Base-by-base conservation (phyloP, 257 asterid genomes). In the Solanum lycopersicoides region DNA sequence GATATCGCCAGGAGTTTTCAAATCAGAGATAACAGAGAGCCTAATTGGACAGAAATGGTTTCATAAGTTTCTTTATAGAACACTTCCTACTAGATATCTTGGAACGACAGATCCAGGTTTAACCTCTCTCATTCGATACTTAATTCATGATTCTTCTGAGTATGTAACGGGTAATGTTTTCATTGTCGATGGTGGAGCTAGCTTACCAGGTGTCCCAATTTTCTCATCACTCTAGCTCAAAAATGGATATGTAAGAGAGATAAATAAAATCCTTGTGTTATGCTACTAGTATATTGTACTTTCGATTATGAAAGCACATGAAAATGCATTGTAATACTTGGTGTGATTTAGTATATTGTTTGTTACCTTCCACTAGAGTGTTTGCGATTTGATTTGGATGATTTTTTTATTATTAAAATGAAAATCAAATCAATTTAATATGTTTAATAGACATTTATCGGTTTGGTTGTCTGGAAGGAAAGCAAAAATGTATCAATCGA, bases 141-240 rank as follows among this genome's bases (percentile, higher is more conserved):
- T 91, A 41, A 83, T 90, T 75, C 92, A 92, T 35, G 92, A 90
- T 82, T 76, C 89, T 28, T 92, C 94, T 0, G 83, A 89, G 20
- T 92, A 91, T 7, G 87, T 91, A 45, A 80, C 92, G 1, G 93
- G 92, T 59, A 91, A 92, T 39, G 37, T 89, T 59, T 91, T 90
- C 44, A 75, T 91, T 6, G 92, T 92, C 14, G 93, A 91, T 21
- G 87, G 90, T 3, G 94, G 93, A 66, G 47, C 79, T 16, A 91
- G 91, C 32, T 41, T 91, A 72, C 21, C 86, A 13, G 92, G 93
- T 12, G 71, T 83, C 3, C 93, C 94, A 1, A 91, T 92, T 65
- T 91, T 83, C 80, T 91, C 94, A 9, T 89, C 93, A 37, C 86
- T 89, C 21, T 87, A 63, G 2, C 34, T 65, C 34, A n/a, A 4